Base-by-base conservation (phyloP, 2,329 filamentous ascomycete genomes). In the Xenosphaeropsis pyriputrescens region DNA sequence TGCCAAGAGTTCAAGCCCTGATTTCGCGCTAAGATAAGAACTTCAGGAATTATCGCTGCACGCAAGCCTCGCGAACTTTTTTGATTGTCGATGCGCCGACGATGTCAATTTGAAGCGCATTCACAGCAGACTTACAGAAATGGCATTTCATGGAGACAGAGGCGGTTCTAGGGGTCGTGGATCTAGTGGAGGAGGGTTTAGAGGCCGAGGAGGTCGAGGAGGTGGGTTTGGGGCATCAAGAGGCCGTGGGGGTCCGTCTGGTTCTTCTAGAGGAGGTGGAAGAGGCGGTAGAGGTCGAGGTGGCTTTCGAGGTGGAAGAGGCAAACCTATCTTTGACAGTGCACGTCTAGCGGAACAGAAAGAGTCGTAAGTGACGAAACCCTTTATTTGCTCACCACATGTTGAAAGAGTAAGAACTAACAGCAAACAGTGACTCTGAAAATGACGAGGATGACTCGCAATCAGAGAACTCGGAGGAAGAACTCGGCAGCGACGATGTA, bases 1-100 rank as follows among this genome's bases (percentile, higher is more conserved):
- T n/a, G 37, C 37, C 37, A 39, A 41, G 37, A 39, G 29, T 39
- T 39, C 31, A 35, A 32, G 37, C 37, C 37, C 36, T 36, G 37
- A 39, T 32, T 26, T 26, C 62, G 64, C 65, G 62, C 64, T 67
- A 68, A 65, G 65, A 67, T 67, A 68, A 65, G 53, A 41, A 44
- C 30, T 39, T 9, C 22, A 26, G 22, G 22, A 26, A 26, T 26
- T 26, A 26, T 26, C 34, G 33, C 16, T 19, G 26, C 14, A 11
- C 19, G 33, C 33, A 29, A 38, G 36, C 37, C 35, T 39, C 37
- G 11, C 32, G 22, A 26, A 26, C 22, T 26, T 26, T 26, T 26
- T 26, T 26, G 22, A 26, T 26, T 26, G 22, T 9, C 5, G 22
- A 26, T 26, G 22, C 22, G 22, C 22, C 22, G 8, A 9, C 5